A percentile compares a stretch with the other conserved stretches of the same genome.
These are phyloP conservation scores for Litchi chinensis DNA, from an alignment of 345 rosid genomes.

Conservation along the genomic window DNA sequence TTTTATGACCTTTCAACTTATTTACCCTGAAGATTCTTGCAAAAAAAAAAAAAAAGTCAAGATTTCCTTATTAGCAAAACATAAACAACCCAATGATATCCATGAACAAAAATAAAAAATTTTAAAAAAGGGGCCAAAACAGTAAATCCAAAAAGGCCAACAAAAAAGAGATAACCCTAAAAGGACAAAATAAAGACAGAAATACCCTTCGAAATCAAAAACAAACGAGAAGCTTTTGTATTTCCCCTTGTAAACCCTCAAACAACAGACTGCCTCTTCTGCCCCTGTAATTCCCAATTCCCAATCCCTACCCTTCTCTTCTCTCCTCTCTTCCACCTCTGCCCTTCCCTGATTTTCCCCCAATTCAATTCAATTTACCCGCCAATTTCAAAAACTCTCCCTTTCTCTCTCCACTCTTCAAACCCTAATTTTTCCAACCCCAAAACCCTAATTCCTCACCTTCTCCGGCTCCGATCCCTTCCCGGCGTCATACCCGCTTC, in stretches of 20 bases:
- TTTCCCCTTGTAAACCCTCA: constrained; percentile 35
- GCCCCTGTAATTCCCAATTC: constrained; percentile 61
- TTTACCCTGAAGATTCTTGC: no score
- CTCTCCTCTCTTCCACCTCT: constrained; percentile 26
- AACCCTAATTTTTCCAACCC: constrained; percentile 14
- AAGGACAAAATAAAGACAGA: constrained; percentile 34
- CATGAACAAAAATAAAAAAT: neutral
- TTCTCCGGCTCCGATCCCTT: neutral
- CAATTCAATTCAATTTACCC: constrained; percentile 41
- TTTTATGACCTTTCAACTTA: no score
- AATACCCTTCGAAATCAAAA: constrained; percentile 32
- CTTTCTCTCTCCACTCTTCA: constrained; percentile 12
- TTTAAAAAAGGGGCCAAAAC: constrained; percentile 34
- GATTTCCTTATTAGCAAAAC: neutral
- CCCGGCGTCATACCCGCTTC: constrained; percentile 17
- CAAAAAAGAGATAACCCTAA: neutral
- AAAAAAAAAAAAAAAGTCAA: no score
- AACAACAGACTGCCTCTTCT: constrained; percentile 51
- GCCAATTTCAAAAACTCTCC: constrained; percentile 37
- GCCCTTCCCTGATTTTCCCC: constrained; percentile 26
- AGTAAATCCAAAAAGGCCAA: constrained; percentile 31
- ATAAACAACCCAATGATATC: neutral
- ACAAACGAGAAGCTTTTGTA: constrained; percentile 26
- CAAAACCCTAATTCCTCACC: constrained; percentile 14
- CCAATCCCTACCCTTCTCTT: constrained; percentile 37